A percentile compares a stretch with the other conserved stretches of the same genome.
These are phyloP conservation scores for Alternaria solani DNA, from an alignment of 2,329 filamentous ascomycete species.

Conservation along the genomic window DNA sequence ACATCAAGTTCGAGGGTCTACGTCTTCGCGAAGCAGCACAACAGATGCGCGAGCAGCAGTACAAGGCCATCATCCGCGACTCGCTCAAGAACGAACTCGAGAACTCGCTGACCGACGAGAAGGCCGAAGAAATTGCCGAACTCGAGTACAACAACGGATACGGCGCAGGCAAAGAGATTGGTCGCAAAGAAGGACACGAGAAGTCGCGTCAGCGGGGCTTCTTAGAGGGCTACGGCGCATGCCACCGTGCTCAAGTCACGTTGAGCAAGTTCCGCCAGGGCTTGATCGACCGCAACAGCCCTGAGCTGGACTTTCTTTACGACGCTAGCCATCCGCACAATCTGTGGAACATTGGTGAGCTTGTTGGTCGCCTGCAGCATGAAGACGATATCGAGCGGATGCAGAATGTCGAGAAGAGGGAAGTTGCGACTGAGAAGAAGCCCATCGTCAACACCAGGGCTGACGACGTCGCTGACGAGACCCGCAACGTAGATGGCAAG, in stretches of 20 bases:
- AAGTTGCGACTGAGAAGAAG: accelerated
- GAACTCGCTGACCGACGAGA: neutral
- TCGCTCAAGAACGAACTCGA: constrained; percentile 17
- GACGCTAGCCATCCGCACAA: constrained; percentile 28
- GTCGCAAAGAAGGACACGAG: neutral
- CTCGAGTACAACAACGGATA: constrained; percentile 23
- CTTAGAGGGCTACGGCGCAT: constrained; percentile 31
- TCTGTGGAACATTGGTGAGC: constrained; percentile 20
- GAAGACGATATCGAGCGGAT: neutral
- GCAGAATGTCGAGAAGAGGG: neutral
- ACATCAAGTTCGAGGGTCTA: constrained; percentile 14
- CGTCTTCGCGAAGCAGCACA: constrained; percentile 23
- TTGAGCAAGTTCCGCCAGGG: constrained; percentile 28
- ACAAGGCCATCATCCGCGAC: constrained; percentile 18
- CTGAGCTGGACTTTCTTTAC: constrained; percentile 30
- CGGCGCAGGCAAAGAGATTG: constrained; percentile 8
- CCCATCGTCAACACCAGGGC: neutral
- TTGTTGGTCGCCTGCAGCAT: constrained; percentile 10
- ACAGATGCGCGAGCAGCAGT: constrained; percentile 30
- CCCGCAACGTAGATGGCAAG: neutral
- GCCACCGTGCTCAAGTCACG: constrained; percentile 13
- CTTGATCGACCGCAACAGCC: constrained; percentile 19
- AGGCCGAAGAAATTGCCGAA: constrained; percentile 8
- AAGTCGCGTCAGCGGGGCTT: constrained; percentile 14
- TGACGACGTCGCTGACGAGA: neutral